Base-by-base conservation (phyloP, 2,329 filamentous ascomycete species). In the Cytospora leucostoma region DNA sequence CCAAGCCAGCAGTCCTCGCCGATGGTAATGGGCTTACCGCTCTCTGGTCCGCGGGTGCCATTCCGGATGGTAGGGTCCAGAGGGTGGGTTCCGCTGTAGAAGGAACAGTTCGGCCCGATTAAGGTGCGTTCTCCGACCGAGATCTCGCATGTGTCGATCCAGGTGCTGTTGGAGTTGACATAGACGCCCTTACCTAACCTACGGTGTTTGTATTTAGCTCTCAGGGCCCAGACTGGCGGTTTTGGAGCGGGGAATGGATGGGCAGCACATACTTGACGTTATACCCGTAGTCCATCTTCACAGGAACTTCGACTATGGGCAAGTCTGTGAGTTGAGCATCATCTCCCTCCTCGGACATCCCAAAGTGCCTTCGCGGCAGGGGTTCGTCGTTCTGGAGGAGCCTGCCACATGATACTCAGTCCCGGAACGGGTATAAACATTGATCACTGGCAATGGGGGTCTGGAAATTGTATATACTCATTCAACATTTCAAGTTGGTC, bases 1-100 rank as follows among this genome's bases (percentile, higher is more conserved):
- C 88, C 90, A 35, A 94, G 76, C 91, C 91, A 92, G 75, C 90
- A 91, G 77, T 96, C 92, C 67, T 92, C 88, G 0, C 88, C 91
- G 59, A 96, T 86, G 38, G 79, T 82, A 66, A 97, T 91, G 11
- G 89, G 84, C 68, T 84, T 86, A 0, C 92, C 93, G 10, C 78
- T 71, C 74, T 97, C 93, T 0, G 92, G 92, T 0, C 92, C 92
- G 15, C 84, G 80, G 0, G 83, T 88, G 0, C 92, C 92, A 70
- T 93, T 89, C 35, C 92, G 85, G 6, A 94, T 68, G 0, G 81
- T 81, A 0, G 91, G 90, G 69, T 96, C 91, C 0, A 93, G 76
- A 1, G 92, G 92, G 74, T 97, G 93, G 0, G 84, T 88, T 1
- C 85, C 93, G 47, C 85, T 85, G 73, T 85, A 96, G 68, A 97